These are phyloP conservation scores for Komagataella kurtzmanii DNA, from an alignment of 805 yeast genomes.

Conservation along the genomic window DNA sequence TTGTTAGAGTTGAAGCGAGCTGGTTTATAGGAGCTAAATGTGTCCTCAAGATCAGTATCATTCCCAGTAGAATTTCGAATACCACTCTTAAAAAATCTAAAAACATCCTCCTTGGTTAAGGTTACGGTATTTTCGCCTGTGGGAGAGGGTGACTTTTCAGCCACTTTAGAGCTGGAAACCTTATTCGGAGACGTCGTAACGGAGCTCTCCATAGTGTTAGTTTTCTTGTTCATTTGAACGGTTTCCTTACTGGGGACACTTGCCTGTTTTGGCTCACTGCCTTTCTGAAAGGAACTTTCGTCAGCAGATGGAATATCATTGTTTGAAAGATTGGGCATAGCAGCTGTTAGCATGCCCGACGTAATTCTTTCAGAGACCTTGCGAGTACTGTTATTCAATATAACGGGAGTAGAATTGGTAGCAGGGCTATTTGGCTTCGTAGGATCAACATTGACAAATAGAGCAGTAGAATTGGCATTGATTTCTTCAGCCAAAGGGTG, in stretches of 20 bases:
- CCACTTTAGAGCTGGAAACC: neutral
- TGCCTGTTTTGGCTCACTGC: neutral
- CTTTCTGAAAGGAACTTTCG: neutral
- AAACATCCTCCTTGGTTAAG: slow-evolving; percentile 10
- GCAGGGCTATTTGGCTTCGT: neutral
- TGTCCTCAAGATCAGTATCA: neutral
- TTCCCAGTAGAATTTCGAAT: slow-evolving; percentile 4
- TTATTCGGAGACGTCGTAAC: neutral
- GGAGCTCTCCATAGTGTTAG: neutral
- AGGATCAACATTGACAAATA: neutral
- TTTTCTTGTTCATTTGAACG: neutral
- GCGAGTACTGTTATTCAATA: neutral
- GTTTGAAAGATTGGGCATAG: slow-evolving; percentile 21
- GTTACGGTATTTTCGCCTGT: neutral
- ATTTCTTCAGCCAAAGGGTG: neutral
- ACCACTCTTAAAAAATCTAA: slow-evolving; percentile 13
- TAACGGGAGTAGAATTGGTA: neutral
- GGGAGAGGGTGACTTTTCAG: neutral
- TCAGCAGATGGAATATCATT: neutral
- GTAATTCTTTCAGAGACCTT: slow-evolving; percentile 13
- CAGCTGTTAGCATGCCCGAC: slow-evolving; percentile 19
- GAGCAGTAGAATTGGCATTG: neutral
- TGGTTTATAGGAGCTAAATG: neutral
- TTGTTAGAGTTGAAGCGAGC: neutral
- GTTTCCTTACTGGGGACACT: neutral